phyloP scores from a whole-genome alignment of 257 asterid genomes.

The Gentiana dahurica region DNA sequence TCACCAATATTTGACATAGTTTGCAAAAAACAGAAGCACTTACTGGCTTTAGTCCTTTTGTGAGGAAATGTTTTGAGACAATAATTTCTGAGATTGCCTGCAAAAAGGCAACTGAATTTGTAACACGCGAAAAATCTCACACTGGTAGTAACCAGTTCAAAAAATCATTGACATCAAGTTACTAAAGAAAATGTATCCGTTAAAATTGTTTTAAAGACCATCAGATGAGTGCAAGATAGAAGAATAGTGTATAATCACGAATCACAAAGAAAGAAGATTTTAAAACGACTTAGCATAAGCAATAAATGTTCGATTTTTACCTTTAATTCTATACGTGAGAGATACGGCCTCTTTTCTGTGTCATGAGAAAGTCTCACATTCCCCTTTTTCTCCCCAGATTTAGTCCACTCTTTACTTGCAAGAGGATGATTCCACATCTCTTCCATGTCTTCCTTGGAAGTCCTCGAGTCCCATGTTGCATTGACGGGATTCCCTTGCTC shows the following conservation, averaged over 20 bases:
- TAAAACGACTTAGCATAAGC: too few species aligned
- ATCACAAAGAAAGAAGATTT: too few species aligned
- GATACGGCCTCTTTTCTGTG: conserved; percentile 60
- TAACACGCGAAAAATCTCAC: not conserved
- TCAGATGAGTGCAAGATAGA: too few species aligned
- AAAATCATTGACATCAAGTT: too few species aligned
- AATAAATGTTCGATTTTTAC: conserved; percentile 27
- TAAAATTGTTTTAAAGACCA: not conserved
- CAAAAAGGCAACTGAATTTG: conserved; percentile 7
- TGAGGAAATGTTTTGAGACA: conserved; percentile 45
- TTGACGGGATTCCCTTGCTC: conserved; percentile 27
- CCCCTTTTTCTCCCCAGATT: conserved; percentile 70
- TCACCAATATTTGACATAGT: not conserved
- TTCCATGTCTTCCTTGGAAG: conserved; percentile 80
- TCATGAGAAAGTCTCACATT: conserved; percentile 78
- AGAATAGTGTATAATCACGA: too few species aligned
- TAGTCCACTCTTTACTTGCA: conserved; percentile 78
- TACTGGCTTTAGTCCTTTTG: conserved; percentile 50
- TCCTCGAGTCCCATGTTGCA: conserved; percentile 82
- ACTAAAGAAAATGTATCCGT: not conserved
- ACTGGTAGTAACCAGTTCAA: too few species aligned
- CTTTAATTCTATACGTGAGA: conserved; percentile 75
- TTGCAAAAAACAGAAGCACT: conserved; percentile 19
- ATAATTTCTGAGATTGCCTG: conserved; percentile 81
- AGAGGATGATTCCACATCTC: conserved; percentile 63